Base-by-base conservation (phyloP, 2,329 filamentous ascomycete genomes). In the Pseudonectria buxi region DNA sequence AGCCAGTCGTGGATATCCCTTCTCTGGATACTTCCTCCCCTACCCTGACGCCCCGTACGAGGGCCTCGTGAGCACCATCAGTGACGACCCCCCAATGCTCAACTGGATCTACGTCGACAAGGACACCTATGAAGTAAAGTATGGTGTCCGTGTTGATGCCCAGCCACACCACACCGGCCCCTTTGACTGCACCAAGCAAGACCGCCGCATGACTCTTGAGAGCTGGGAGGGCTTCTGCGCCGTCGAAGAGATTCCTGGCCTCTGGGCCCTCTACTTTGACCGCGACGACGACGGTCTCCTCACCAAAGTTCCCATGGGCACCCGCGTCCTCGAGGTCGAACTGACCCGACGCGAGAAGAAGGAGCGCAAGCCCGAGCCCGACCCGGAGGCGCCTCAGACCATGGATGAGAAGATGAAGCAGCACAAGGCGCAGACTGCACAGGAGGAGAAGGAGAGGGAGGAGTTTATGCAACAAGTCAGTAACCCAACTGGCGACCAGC, bases 11-110 rank as follows among this genome's bases (percentile, higher is more conserved):
- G 58, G 70, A 3, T 71, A 77, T 48, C 65, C 68, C 0, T 77
- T 74, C 46, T 64, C 70, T 4, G 74, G 74, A 16, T 77, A 78
- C 47, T 77, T 67, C 44, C 57, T 77, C 14, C 72, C 73, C 2
- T 77, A 76, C 43, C 73, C 74, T 3, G 73, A 73, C n/a, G 44
- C 61, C n/a, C 39, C 54, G 16, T 61, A 65, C 28, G 61, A 68
- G 26, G 68, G 68, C 4, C 53, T 71, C 3, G 68, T 71, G 18
- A 69, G 63, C 31, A 70, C 65, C 9, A 70, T 71, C 26, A 67
- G 61, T 24, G 62, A 69, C 33, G 64, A 64, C 11, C 64, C 68
- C n/a, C 68, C 68, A 1, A 62, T 69, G 42, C 56, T 71, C 46
- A 71, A 72, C 50, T 72, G 68, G 68, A 64, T 71, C 43, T 71